Evolutionary conservation across 1,284 basidiomycete species (phyloP).

Genomic region (Sporisorium graminicola): DNA sequence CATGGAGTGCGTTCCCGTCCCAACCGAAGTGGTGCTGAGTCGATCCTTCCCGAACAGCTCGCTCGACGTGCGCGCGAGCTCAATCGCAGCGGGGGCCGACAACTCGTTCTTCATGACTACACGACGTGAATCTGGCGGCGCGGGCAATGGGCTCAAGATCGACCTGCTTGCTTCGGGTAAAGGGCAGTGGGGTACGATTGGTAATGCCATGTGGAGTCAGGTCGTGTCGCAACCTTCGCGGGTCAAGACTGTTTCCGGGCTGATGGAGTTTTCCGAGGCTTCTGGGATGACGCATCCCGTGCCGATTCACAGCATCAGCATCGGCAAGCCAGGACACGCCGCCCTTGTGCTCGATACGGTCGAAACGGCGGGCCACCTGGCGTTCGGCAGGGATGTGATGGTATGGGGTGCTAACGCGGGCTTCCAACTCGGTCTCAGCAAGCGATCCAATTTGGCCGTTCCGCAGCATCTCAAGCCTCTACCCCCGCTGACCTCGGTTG

Average conservation of each 20-base stretch:
- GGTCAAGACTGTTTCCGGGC: conserved; percentile 84
- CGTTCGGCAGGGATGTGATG: conserved; percentile 74
- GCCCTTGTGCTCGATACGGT: conserved; percentile 65
- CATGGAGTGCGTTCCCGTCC: conserved; percentile 81
- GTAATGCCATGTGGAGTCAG: conserved; percentile 83
- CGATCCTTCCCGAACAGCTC: conserved; percentile 75
- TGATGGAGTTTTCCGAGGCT: conserved; percentile 73
- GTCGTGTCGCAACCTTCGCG: conserved; percentile 80
- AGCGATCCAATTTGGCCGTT: conserved; percentile 79
- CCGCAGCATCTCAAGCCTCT: conserved; percentile 75
- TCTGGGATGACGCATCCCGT: conserved; percentile 74
- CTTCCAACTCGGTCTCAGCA: conserved; percentile 78
- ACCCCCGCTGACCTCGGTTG: conserved; percentile 63
- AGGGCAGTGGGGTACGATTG: conserved; percentile 87
- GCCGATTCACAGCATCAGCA: conserved; percentile 77
- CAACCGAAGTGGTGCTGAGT: conserved; percentile 85
- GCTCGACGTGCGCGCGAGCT: conserved; percentile 46
- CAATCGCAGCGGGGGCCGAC: conserved; percentile 60
- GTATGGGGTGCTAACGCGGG: conserved; percentile 71
- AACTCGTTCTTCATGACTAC: conserved; percentile 64
- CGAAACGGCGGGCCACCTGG: conserved; percentile 54
- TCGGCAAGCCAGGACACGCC: conserved; percentile 78
- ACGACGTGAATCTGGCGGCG: conserved; percentile 15
- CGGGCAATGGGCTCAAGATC: conserved; percentile 36
- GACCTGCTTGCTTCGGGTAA: conserved; percentile 86